Evolutionary conservation across 2,329 filamentous ascomycete genomes (phyloP).

Genomic region (Aspergillus sp.): DNA sequence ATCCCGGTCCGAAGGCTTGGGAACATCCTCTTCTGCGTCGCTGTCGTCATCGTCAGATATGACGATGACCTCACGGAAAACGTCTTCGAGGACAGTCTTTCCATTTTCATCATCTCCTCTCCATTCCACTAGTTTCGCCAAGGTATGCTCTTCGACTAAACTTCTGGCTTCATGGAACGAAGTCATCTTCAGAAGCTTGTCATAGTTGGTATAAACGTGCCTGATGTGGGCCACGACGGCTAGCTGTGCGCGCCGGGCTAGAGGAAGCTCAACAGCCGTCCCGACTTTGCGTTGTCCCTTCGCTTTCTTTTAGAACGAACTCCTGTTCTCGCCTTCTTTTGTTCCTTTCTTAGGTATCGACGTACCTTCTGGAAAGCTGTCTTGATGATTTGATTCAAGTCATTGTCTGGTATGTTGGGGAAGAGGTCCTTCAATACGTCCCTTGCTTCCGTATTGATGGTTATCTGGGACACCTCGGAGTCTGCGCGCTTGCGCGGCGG

Average conservation of each 20-base stretch:
- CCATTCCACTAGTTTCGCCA: slow-evolving; percentile 61
- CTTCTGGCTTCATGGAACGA: slow-evolving; percentile 55
- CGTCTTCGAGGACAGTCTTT: slow-evolving; percentile 56
- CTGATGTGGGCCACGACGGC: slow-evolving; percentile 62
- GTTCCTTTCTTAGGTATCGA: slow-evolving; percentile 4
- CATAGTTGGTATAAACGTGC: slow-evolving; percentile 62
- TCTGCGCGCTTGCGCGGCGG: slow-evolving; percentile 22
- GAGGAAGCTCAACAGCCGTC: slow-evolving; percentile 51
- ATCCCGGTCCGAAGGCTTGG: slow-evolving; percentile 28
- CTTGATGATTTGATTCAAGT: slow-evolving; percentile 57
- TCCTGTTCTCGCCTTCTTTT: slow-evolving; percentile 5
- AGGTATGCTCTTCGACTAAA: slow-evolving; percentile 53
- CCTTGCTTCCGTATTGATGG: slow-evolving; percentile 56
- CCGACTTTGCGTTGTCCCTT: slow-evolving; percentile 58
- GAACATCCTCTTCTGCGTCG: slow-evolving; percentile 35
- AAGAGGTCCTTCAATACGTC: slow-evolving; percentile 61
- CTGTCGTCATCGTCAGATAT: slow-evolving; percentile 60
- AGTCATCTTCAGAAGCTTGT: slow-evolving; percentile 53
- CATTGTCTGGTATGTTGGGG: slow-evolving; percentile 59
- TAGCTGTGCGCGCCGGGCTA: slow-evolving; percentile 58
- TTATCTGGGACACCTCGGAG: slow-evolving; percentile 39
- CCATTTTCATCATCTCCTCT: slow-evolving; percentile 57
- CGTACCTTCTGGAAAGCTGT: slow-evolving; percentile 59
- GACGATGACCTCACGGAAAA: slow-evolving; percentile 63
- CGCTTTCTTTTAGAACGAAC: slow-evolving; percentile 17